These are phyloP conservation scores for Colletotrichum magnum DNA, from an alignment of 2,329 filamentous ascomycete genomes.

Conservation along the genomic window DNA sequence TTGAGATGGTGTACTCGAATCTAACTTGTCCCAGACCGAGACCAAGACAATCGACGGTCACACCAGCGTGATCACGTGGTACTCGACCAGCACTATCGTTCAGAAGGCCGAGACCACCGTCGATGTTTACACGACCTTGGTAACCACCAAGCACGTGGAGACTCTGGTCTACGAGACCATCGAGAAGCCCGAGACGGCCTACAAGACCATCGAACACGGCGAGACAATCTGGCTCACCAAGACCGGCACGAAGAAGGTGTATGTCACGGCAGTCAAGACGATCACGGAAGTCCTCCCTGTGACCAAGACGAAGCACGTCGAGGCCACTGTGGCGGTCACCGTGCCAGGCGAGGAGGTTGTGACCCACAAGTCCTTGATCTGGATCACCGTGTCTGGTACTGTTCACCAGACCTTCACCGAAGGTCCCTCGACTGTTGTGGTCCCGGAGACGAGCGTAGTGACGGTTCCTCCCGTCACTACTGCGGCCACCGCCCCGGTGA, in stretches of 20 bases:
- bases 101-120: slow-evolving; percentile 49
- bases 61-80: slow-evolving; percentile 53
- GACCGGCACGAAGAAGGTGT: slow-evolving; percentile 59
- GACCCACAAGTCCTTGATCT: slow-evolving; percentile 51
- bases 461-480: slow-evolving; percentile 46
- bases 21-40: slow-evolving; percentile 49
- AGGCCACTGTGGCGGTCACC: slow-evolving; percentile 56
- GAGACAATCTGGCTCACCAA: slow-evolving; percentile 54
- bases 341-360: slow-evolving; percentile 50
- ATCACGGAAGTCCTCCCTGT: slow-evolving; percentile 57
- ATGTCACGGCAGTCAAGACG: slow-evolving; percentile 51
- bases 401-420: slow-evolving; percentile 44
- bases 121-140: slow-evolving; percentile 50
- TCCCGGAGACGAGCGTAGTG: slow-evolving; percentile 49
- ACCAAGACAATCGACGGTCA: slow-evolving; percentile 59
- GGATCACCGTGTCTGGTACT: slow-evolving; percentile 47
- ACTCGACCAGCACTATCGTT: slow-evolving; percentile 55
- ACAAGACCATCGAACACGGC: slow-evolving; percentile 59
- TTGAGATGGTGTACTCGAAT: neutral
- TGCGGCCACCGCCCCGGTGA: slow-evolving; percentile 41
- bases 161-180: slow-evolving; percentile 54
- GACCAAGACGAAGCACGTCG: slow-evolving; percentile 55
- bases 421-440: slow-evolving; percentile 47
- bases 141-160: slow-evolving; percentile 51
- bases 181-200: slow-evolving; percentile 56